phyloP scores from a whole-genome alignment of 306 rosid species.

The Quercus alba region DNA sequence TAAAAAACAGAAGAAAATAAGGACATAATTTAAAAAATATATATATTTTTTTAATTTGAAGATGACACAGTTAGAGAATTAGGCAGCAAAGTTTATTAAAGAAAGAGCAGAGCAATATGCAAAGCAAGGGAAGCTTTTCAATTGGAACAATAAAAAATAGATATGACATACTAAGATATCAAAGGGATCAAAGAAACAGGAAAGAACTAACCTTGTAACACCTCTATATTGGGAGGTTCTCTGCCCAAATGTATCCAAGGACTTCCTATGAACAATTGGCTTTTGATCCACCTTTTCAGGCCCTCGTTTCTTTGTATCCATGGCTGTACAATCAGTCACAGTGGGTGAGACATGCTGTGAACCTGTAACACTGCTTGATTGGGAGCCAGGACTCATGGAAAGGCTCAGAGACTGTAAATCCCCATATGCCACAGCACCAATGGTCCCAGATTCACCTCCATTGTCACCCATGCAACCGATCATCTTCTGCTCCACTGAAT shows the following conservation, averaged over 20 bases:
- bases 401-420: constrained; percentile 70
- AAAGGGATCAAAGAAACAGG: not conserved
- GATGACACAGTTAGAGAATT: not conserved
- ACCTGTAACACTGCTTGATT: constrained; percentile 72
- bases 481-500: constrained; percentile 41
- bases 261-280: constrained; percentile 79
- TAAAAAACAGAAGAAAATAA: not conserved
- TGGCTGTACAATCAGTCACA: constrained; percentile 38
- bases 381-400: constrained; percentile 86
- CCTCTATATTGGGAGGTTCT: constrained; percentile 92
- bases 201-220: constrained; percentile 68
- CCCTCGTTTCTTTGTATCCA: constrained; percentile 79
- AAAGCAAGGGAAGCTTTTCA: not conserved
- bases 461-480: constrained; percentile 45
- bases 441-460: constrained; percentile 52
- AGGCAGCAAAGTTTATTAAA: not conserved
- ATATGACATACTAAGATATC: not conserved
- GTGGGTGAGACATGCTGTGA: constrained; percentile 49
- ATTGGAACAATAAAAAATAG: not conserved
- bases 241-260: constrained; percentile 87
- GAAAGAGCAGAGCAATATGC: not conserved
- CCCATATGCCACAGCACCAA: constrained; percentile 53
- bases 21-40: not conserved
- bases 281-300: constrained; percentile 59
- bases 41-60: not conserved